These are phyloP conservation scores for Zygnema circumcarinatum DNA, from an alignment of 139 green algal species.

Conservation along the genomic window DNA sequence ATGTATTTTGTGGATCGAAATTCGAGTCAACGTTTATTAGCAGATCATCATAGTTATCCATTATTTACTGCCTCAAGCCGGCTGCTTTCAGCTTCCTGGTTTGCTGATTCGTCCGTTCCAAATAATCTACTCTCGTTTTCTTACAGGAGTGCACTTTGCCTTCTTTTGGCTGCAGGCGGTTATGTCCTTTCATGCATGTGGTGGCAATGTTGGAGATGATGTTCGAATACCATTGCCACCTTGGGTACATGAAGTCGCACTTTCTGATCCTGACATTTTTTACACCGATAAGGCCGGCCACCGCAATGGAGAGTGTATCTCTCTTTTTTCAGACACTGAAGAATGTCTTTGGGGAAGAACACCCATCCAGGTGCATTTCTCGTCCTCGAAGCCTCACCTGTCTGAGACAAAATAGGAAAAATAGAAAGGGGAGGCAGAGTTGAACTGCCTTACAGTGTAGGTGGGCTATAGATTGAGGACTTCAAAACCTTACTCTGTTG, in stretches of 20 bases:
- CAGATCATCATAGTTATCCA: too few species aligned
- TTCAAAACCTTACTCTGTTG: background rate
- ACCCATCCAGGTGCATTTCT: conserved; percentile 70
- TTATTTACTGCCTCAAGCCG: too few species aligned
- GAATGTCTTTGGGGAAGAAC: conserved; percentile 84
- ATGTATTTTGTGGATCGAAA: too few species aligned
- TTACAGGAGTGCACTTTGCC: too few species aligned
- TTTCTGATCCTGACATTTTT: conserved; percentile 89
- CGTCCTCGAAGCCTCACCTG: background rate
- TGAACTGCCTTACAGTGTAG: background rate
- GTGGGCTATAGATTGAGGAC: background rate
- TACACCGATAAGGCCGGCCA: conserved; percentile 89
- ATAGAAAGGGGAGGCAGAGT: background rate
- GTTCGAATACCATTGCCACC: conserved; percentile 84
- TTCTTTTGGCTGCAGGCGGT: conserved; percentile 88
- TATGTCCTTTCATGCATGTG: conserved; percentile 92
- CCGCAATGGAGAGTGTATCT: conserved; percentile 83
- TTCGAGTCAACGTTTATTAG: too few species aligned
- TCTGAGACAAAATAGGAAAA: background rate
- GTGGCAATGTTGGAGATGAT: conserved; percentile 91
- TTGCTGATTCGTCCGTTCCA: too few species aligned
- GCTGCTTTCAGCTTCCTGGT: too few species aligned
- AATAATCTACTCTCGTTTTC: too few species aligned
- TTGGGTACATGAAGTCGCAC: conserved; percentile 89
- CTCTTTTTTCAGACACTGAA: conserved; percentile 84